Evolutionary conservation across 345 rosid species (phyloP), one percentile per base, ranked within the genome.

Genomic region (Cardamine resedifolia): DNA sequence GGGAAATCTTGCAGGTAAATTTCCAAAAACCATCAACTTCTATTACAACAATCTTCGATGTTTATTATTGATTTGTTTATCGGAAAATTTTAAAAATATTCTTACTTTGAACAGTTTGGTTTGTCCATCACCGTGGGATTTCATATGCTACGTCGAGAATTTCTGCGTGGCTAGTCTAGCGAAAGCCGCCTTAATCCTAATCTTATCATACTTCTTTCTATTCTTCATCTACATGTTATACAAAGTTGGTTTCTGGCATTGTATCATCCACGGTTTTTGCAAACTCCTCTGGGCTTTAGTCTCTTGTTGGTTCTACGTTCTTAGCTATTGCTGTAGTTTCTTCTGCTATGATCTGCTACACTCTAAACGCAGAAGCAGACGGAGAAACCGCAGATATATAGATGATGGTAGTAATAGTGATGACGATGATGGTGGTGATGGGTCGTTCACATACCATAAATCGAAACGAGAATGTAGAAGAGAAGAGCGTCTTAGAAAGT

Each of bases 1-100:
- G 88, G 87, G 20, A 85, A 87, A 63, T 83, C 90, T 36, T 87
- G 90, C 81, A 81, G 87, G 92, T 85, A 72, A 72, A 20, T 0
- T 10, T 18, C 41, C 24, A 39, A 56, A 56, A 64, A 64, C 44
- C 51, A 39, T 51, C 73, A 9, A 14, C 15, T 36, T 51, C 21
- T n/a, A n/a, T 27, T 12, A 30, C 20, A 10, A 34, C 26, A 59
- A 6, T 21, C 27, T 20, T 75, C 48, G 15, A 30, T 8, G 45
- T 50, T 64, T 2, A 19, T 56, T 1, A 19, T 38, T 14, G 27
- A 8, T 58, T 66, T 23, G 34, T 23, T 52, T 43, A n/a, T n/a
- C 26, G 5, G 30, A 19, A 20, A 20, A 15, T 18, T 1, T 4
- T 0, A 3, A 9, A 15, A 50, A 27, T 2, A 1, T 20, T 33